Base-by-base conservation (phyloP, 2,329 filamentous ascomycete species). In the Ilyonectria mors-panacis region DNA sequence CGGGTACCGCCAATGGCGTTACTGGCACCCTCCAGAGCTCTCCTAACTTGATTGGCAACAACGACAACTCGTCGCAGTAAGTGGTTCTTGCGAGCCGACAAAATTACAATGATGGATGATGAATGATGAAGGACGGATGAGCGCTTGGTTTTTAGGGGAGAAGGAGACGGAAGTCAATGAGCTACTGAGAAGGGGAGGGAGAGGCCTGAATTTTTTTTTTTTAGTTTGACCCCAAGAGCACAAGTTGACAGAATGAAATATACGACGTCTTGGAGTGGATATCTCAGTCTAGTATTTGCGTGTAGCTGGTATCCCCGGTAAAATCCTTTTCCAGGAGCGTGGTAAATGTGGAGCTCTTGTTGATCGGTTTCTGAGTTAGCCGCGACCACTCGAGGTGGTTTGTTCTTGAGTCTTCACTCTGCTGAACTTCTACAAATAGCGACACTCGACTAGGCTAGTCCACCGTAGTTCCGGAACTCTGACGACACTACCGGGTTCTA, bases 1-100 rank as follows among this genome's bases (percentile, higher is more conserved):
- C 85, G 44, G 78, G 80, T 42, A 83, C 80, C 63, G 81, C 81
- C 71, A 79, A 79, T 68, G 78, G 79, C 67, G 80, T 86, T 68
- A 78, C 79, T n/a, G 80, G 80, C 63, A 74, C 47, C 55, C 72
- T 85, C 9, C 77, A 73, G 55, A 76, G 81, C 69, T 85, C 83
- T 56, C 78, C 80, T 70, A 88, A 88, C 80, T 75, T 81, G 67
- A 79, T 87, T 67, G 83, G 79, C 44, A 87, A 86, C 81, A 88
- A 88, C 78, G 83, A 83, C 55, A 78, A 75, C 61, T 59, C 65
- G n/a, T 50, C 59, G n/a, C 75, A 78, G 75, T 74, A 77, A 71
- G 39, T 26, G 10, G 3, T 26, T 8, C 42, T 33, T n/a, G n/a
- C 21, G 6, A 30, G 30, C 13, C 8, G 28, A 9, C 48, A 19